phyloP scores from a whole-genome alignment of 2,329 filamentous ascomycete species.

The Penicillium palitans region DNA sequence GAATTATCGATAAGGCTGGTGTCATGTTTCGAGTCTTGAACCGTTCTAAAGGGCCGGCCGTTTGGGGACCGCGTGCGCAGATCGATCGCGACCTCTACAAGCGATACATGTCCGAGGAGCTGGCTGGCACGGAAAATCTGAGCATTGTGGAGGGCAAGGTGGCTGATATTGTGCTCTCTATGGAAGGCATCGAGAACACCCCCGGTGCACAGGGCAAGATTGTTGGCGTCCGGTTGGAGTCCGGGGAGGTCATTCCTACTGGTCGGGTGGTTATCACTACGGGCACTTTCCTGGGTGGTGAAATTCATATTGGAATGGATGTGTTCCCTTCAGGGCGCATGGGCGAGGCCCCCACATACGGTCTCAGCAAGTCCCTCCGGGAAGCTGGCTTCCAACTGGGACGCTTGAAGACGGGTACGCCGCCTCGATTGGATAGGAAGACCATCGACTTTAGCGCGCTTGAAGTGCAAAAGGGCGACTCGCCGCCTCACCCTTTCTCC shows the following conservation, averaged over 20 bases:
- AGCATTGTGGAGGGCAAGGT: conserved; percentile 83
- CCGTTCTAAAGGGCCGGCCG: conserved; percentile 83
- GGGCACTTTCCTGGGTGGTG: conserved; percentile 89
- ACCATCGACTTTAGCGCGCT: conserved; percentile 77
- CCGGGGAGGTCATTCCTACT: conserved; percentile 78
- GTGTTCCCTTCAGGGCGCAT: conserved; percentile 84
- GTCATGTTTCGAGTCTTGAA: conserved; percentile 94
- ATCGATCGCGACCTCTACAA: conserved; percentile 91
- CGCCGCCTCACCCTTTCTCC: conserved; percentile 86
- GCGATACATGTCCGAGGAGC: conserved; percentile 84
- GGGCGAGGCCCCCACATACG: conserved; percentile 90
- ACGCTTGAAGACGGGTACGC: conserved; percentile 91
- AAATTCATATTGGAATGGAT: conserved; percentile 92
- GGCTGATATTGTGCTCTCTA: conserved; percentile 80
- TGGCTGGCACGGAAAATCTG: conserved; percentile 74
- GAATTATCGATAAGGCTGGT: conserved; percentile 88
- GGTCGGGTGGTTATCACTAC: conserved; percentile 90
- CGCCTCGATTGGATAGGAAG: conserved; percentile 76
- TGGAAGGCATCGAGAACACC: conserved; percentile 50
- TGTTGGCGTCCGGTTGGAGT: conserved; percentile 80
- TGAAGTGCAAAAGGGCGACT: conserved; percentile 74
- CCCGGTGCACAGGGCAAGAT: conserved; percentile 67
- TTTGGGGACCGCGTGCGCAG: conserved; percentile 95
- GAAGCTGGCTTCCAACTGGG: conserved; percentile 89
- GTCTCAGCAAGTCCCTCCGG: conserved; percentile 83